Evolutionary conservation across 1,284 basidiomycete species (phyloP), one percentile per base, ranked within the genome.

Genomic region (Melampsora occidentalis): DNA sequence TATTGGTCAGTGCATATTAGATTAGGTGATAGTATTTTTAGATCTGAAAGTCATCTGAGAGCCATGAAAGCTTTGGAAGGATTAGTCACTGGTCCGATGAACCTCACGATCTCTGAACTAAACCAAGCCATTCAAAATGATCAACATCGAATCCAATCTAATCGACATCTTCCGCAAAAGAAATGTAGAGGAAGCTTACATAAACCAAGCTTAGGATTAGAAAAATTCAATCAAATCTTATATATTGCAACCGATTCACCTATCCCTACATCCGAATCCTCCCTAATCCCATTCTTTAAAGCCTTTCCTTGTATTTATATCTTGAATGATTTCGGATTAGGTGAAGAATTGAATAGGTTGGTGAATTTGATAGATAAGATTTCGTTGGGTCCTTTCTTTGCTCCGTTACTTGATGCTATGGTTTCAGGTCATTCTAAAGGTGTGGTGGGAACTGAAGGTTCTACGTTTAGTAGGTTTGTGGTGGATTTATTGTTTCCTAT

Each of bases 261-360:
- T 5, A 66, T 79, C 10, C 81, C 82, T 16, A 80, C 81, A 1
- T 78, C 81, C 0, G 84, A 90, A 80, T 84, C 86, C 0, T 78
- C 85, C 9, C 84, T 91, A 14, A 80, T 79, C 0, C 81, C 85
- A 1, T 87, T 92, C 80, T 83, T 85, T 39, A 82, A 79, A 35
- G 86, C 87, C 2, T 92, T 92, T 81, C 90, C 90, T 2, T 92
- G 91, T 81, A 83, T 85, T n/a, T 89, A 89, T 81, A 86, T 87
- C 78, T 84, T 91, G 2, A 82, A 83, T 18, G 89, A 91, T 81
- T 90, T 91, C 78, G 25, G 42, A n/a, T 51, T 71, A 12, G 33
- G 76, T 0, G n/a, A 77, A 25, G 57, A 33, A 22, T 48, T 91
- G 28, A 82, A 84, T 39, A 71, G 78, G 18, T 77, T 89, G 42